Base-by-base conservation (phyloP, 2,329 filamentous ascomycete genomes). In the Apiospora hydei region DNA sequence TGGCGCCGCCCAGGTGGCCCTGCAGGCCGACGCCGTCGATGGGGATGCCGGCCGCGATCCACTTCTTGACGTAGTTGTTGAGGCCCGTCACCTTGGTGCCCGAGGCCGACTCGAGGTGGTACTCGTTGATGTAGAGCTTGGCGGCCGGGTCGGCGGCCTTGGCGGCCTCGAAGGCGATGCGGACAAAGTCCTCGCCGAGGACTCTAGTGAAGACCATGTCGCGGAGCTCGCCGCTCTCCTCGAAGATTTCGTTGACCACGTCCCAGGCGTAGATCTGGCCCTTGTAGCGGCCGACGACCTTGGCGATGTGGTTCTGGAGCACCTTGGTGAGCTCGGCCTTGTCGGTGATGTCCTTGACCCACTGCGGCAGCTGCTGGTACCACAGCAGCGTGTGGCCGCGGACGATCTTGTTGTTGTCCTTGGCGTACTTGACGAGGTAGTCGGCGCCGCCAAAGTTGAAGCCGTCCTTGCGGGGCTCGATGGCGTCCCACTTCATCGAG, bases 91-190 rank as follows among this genome's bases (percentile, higher is more conserved):
- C 74, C 83, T 94, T 94, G 73, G 86, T 82, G 75, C 88, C 88
- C 72, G 77, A 85, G 26, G 89, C 85, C 49, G 80, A 84, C 81
- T 92, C 90, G 71, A 92, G 85, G 81, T 91, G 92, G 81, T 85
- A 88, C 77, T 94, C 91, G 80, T 94, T 94, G 82, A 93, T 92
- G 83, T 92, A 94, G 44, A 94, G 85, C 82, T 91, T 91, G 1
- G 90, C 90, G 69, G 80, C 77, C 1, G 92, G 90, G 77, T 93
- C 92, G 21, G 89, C 91, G 10, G 85, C 85, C 61, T 87, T 86
- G 21, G 92, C 92, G 14, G 91, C 88, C 66, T 87, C 84, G 82
- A 93, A 94, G 49, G 91, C 91, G 76, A 92, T 90, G n/a, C 84
- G 83, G 69, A 94, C 88, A 78, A 91, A 93, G 77, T 87, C 86